A percentile compares a stretch with the other conserved stretches of the same genome.
Conservation (phyloP, 768 basidiomycete species). For the Macrolepiota albuminosa region DNA sequence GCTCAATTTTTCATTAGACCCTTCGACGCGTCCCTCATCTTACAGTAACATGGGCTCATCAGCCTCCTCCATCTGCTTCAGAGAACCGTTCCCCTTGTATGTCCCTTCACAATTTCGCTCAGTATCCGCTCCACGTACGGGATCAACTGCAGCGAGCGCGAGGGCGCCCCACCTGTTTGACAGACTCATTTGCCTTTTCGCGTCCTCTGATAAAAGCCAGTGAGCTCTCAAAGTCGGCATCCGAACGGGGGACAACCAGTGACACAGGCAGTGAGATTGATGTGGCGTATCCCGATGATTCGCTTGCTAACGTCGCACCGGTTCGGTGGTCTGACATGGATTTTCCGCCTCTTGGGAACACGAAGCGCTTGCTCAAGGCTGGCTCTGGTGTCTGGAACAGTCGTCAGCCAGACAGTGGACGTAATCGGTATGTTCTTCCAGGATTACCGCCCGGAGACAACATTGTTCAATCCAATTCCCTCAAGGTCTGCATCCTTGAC, state of each 20-base stretch:
- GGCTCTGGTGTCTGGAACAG: slow-evolving; percentile 25
- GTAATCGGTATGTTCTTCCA: slow-evolving; percentile 6
- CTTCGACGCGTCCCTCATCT: slow-evolving; percentile 67
- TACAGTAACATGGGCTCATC: slow-evolving; percentile 79
- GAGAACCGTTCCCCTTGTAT: slow-evolving; percentile 16
- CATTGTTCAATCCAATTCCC: background rate
- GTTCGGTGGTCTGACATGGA: slow-evolving; percentile 30
- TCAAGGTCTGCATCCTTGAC: slow-evolving; percentile 13
- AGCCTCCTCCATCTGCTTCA: slow-evolving; percentile 27
- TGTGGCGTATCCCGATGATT: slow-evolving; percentile 2
- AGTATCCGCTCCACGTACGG: slow-evolving; percentile 29
- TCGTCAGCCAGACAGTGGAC: slow-evolving; percentile 8
- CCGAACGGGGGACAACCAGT: slow-evolving; percentile 3
- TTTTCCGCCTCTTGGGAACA: slow-evolving; percentile 31
- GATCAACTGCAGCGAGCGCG: slow-evolving; percentile 12
- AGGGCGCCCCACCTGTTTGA: slow-evolving; percentile 7
- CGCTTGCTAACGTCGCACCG: slow-evolving; percentile 1
- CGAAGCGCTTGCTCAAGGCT: slow-evolving; percentile 18
- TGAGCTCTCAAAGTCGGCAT: background rate
- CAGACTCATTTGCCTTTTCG: slow-evolving; percentile 10
- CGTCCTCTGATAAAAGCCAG: background rate
- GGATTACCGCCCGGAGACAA: background rate
- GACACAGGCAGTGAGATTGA: slow-evolving; percentile 5
- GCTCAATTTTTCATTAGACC: slow-evolving; percentile 37
- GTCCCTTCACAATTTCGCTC: slow-evolving; percentile 17